phyloP scores from a whole-genome alignment of 1,139 yeast species.

The Yamadazyma atlantica region DNA sequence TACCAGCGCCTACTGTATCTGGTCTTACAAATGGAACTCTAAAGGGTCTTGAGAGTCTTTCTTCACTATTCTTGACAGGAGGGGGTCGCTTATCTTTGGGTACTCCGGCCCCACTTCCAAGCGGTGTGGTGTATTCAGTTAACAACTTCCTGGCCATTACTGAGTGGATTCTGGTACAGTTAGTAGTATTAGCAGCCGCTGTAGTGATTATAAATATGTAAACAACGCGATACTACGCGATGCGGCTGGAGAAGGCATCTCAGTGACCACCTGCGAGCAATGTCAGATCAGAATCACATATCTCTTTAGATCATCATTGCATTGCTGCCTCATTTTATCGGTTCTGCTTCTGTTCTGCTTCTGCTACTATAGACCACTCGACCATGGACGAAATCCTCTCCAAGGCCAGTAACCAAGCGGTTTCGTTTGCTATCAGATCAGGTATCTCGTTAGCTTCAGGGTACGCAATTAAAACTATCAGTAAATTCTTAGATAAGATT shows the following conservation, averaged over 20 bases:
- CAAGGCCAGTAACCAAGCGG: slow-evolving; percentile 77
- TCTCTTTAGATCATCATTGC: too few species aligned
- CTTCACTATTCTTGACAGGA: slow-evolving; percentile 34
- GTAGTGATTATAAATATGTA: neutral
- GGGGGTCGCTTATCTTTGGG: slow-evolving; percentile 44
- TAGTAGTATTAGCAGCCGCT: neutral
- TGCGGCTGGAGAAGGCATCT: too few species aligned
- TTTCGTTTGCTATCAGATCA: slow-evolving; percentile 75
- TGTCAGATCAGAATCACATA: too few species aligned
- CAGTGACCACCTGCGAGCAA: too few species aligned
- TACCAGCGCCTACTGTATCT: slow-evolving; percentile 14
- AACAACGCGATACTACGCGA: slow-evolving; percentile 3
- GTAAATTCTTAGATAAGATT: slow-evolving; percentile 56
- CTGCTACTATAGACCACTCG: too few species aligned
- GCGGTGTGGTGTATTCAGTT: slow-evolving; percentile 42
- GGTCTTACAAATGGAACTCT: slow-evolving; percentile 39
- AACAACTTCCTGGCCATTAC: slow-evolving; percentile 36
- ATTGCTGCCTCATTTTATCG: too few species aligned
- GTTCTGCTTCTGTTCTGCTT: too few species aligned
- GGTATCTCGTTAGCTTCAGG: slow-evolving; percentile 77
- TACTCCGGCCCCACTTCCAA: slow-evolving; percentile 48
- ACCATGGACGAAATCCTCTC: slow-evolving; percentile 46
- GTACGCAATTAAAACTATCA: slow-evolving; percentile 67
- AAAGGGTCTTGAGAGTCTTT: slow-evolving; percentile 41
- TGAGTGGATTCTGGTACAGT: neutral